A percentile compares a stretch with the other conserved stretches of the same genome.
These are phyloP conservation scores for Leccinum boreale DNA, from an alignment of 768 basidiomycete species.

Conservation along the genomic window DNA sequence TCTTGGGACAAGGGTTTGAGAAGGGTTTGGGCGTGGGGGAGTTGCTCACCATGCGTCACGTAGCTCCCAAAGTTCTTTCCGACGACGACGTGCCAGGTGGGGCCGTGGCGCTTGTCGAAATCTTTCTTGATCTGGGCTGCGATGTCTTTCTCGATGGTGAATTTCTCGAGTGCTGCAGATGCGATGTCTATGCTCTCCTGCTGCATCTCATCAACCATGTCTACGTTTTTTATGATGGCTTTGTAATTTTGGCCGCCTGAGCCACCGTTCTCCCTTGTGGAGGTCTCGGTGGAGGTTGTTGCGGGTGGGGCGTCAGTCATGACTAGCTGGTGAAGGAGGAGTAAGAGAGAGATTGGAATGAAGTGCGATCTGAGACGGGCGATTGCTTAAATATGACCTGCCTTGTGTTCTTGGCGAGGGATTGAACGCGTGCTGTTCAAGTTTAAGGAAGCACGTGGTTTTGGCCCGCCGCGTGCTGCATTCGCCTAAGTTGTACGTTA, in stretches of 20 bases:
- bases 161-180: conserved; percentile 81
- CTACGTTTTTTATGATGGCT: conserved; percentile 94
- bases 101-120: conserved; percentile 88
- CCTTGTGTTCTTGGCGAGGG: conserved; percentile 29
- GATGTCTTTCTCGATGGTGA: conserved; percentile 96
- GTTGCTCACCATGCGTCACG: conserved; percentile 84
- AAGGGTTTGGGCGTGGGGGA: neutral
- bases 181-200: conserved; percentile 90
- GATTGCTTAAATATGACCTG: conserved; percentile 28
- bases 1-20: conserved; percentile 46
- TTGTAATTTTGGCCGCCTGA: conserved; percentile 47
- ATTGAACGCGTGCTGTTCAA: conserved; percentile 9
- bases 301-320: conserved; percentile 62
- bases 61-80: conserved; percentile 99
- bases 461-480: neutral
- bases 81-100: conserved; percentile 98
- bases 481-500: neutral
- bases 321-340: conserved; percentile 7
- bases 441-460: conserved; percentile 20
- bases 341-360: neutral
- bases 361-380: neutral
- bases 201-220: conserved; percentile 97
- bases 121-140: conserved; percentile 98
- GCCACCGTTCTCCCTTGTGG: conserved; percentile 37
- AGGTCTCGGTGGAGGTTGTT: conserved; percentile 52